Evolutionary conservation across 106 monocot species (phyloP).

Genomic region (Apostasia shenzhenica): DNA sequence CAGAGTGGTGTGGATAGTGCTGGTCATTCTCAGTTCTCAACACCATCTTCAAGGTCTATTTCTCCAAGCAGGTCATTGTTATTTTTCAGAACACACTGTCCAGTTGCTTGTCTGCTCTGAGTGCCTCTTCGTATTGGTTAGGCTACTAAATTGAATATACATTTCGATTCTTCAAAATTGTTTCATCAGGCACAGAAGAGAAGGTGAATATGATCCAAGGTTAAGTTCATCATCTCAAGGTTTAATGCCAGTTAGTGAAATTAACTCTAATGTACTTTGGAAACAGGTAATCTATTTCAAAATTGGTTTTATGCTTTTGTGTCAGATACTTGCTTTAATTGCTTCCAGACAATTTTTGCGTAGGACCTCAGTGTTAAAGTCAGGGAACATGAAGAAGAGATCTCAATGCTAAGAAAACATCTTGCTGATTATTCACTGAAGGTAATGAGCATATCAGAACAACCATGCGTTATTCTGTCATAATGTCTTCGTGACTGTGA

Average conservation of each 20-base stretch:
- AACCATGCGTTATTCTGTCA: not conserved
- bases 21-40: constrained; percentile 57
- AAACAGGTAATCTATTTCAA: constrained; percentile 56
- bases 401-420: constrained; percentile 69
- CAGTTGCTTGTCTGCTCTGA: not conserved
- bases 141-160: not conserved
- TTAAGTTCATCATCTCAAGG: constrained; percentile 29
- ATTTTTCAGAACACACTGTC: not conserved
- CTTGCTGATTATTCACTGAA: constrained; percentile 81
- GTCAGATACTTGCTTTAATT: constrained; percentile 1
- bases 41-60: constrained; percentile 71
- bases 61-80: constrained; percentile 65
- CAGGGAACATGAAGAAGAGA: constrained; percentile 82
- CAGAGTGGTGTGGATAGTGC: constrained; percentile 27
- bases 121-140: not conserved
- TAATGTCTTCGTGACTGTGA: not conserved
- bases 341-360: not conserved
- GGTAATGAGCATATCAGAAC: constrained; percentile 20
- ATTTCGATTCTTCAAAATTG: not conserved
- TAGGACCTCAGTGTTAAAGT: constrained; percentile 79
- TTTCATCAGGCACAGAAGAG: constrained; percentile 47
- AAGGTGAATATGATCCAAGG: constrained; percentile 60
- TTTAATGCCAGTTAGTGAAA: constrained; percentile 42
- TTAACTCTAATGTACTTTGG: constrained; percentile 38
- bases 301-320: not conserved